These are phyloP conservation scores for Trichoderma endophyticum DNA, from an alignment of 2,329 filamentous ascomycete species.

Conservation along the genomic window DNA sequence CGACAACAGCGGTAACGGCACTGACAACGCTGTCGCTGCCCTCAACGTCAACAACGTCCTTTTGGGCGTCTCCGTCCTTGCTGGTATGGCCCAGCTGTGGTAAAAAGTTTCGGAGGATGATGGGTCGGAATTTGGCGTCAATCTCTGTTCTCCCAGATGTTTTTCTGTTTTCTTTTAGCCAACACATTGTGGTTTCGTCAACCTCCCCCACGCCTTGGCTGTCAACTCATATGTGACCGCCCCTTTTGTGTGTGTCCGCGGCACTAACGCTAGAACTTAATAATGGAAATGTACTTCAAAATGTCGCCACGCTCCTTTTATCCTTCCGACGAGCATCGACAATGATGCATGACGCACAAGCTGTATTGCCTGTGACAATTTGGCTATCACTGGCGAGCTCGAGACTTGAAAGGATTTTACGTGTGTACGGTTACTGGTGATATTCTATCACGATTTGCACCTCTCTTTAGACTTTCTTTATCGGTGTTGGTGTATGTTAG, in stretches of 20 bases:
- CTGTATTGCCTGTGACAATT: not conserved
- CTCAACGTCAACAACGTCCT: conserved; percentile 45
- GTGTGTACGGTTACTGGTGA: conserved; percentile 17
- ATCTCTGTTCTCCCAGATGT: conserved; percentile 34
- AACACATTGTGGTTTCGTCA: conserved; percentile 35
- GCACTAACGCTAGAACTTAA: conserved; percentile 43
- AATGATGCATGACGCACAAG: conserved; percentile 13
- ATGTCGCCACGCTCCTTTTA: conserved; percentile 18
- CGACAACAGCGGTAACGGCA: conserved; percentile 27
- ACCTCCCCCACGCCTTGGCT: conserved; percentile 23
- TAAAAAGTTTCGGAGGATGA: conserved; percentile 37
- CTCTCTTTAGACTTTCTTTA: conserved; percentile 15
- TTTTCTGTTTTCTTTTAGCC: conserved; percentile 34
- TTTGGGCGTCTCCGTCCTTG: conserved; percentile 46
- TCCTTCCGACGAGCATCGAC: conserved; percentile 9
- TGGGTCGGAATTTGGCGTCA: conserved; percentile 36
- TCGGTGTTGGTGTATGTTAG: conserved; percentile 18
- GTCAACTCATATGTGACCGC: conserved; percentile 18
- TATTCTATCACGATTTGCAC: conserved; percentile 20
- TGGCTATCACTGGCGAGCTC: not conserved
- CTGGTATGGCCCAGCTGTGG: conserved; percentile 50
- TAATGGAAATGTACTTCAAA: conserved; percentile 40
- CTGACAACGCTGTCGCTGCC: conserved; percentile 43
- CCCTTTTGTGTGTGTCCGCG: conserved; percentile 18
- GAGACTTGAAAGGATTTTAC: conserved; percentile 11